Percentiles rank a stretch among this genome's conserved stretches.
phyloP scores from a whole-genome alignment of 495 filamentous ascomycete genomes.

The Podospora pseudoanserina region DNA sequence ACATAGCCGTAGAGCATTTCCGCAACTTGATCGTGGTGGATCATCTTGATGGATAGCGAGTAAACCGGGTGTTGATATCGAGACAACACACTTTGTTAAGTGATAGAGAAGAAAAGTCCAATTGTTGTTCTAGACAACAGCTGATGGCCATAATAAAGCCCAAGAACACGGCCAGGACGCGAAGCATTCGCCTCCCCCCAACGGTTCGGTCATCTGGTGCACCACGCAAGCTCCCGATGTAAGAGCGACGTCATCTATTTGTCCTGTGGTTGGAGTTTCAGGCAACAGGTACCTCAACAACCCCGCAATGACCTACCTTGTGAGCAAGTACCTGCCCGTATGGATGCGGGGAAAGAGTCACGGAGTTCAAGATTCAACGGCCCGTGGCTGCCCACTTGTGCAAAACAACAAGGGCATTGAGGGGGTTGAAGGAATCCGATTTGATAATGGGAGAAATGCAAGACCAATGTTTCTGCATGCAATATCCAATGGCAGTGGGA shows the following conservation, averaged over 20 bases:
- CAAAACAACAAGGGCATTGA: not conserved
- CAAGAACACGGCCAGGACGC: not conserved
- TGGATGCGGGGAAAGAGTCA: not conserved
- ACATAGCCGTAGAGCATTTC: slow-evolving; percentile 19
- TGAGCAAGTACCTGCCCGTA: not conserved
- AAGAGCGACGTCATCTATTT: slow-evolving; percentile 33
- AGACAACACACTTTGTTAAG: not conserved
- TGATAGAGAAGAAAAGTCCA: not conserved
- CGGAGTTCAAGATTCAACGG: not conserved
- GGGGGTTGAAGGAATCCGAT: not conserved
- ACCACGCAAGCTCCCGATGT: slow-evolving; percentile 14
- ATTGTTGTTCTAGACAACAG: not conserved
- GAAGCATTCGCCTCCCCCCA: slow-evolving; percentile 9
- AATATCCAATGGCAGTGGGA: not conserved
- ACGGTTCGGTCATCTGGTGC: slow-evolving; percentile 19
- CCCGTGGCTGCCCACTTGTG: not conserved
- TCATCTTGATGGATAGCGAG: slow-evolving; percentile 14
- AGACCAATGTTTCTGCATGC: not conserved
- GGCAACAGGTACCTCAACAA: not conserved
- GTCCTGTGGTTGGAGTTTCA: slow-evolving; percentile 11
- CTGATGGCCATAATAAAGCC: not conserved
- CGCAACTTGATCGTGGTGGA: slow-evolving; percentile 22
- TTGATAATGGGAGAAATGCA: too few species aligned
- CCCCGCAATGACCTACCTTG: not conserved
- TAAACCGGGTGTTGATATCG: not conserved